Percentiles rank a stretch among this genome's conserved stretches.
phyloP scores from a whole-genome alignment of 1,284 basidiomycete species.

The Marasmius sp. region DNA sequence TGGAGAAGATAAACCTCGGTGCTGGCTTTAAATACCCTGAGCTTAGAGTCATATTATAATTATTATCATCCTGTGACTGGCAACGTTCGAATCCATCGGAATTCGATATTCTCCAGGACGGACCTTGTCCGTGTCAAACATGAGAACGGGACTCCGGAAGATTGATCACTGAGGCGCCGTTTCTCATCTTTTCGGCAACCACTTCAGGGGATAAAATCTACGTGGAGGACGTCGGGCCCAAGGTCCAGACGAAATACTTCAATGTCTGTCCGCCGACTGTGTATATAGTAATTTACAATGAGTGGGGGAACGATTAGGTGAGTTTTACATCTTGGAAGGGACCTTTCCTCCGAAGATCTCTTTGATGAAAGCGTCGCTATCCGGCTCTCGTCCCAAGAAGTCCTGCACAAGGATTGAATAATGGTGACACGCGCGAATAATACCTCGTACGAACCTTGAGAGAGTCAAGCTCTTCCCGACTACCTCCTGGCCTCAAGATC shows the following conservation, averaged over 20 bases:
- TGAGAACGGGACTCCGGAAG: too few species aligned
- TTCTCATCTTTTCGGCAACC: too few species aligned
- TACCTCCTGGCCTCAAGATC: conserved; percentile 56
- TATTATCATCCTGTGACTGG: too few species aligned
- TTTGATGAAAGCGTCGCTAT: conserved; percentile 75
- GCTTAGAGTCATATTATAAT: not conserved
- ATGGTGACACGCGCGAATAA: not conserved
- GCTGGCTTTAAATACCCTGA: not conserved
- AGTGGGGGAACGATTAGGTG: not conserved
- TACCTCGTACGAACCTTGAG: conserved; percentile 30
- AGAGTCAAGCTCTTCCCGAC: conserved; percentile 48
- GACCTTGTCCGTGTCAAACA: too few species aligned
- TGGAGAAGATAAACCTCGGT: not conserved
- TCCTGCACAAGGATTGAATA: conserved; percentile 33
- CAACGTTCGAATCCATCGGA: too few species aligned
- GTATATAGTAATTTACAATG: not conserved
- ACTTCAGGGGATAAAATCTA: too few species aligned
- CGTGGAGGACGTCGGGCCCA: too few species aligned
- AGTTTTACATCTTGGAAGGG: conserved; percentile 3
- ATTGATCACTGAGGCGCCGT: too few species aligned
- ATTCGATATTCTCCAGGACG: too few species aligned
- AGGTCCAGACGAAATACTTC: not conserved
- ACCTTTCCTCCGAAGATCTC: conserved; percentile 49
- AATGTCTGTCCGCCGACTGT: not conserved
- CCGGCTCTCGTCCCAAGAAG: conserved; percentile 78